A percentile compares a stretch with the other conserved stretches of the same genome.
Evolutionary conservation across 352 stramenopile genomes (phyloP).

Genomic region (Pythium plurisporium): DNA sequence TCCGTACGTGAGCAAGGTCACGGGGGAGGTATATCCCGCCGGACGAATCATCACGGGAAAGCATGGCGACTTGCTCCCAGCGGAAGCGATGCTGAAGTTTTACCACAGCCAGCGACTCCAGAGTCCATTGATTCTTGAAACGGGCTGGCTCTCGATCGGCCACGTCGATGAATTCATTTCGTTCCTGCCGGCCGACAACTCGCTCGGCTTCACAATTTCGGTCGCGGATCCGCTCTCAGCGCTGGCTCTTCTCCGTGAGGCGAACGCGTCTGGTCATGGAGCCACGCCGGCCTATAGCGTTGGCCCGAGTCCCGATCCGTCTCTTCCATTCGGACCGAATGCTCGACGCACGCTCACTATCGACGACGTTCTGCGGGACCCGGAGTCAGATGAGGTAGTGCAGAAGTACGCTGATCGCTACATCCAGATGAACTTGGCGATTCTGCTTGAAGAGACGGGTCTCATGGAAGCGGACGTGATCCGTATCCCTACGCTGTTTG

Average conservation of each 20-base stretch:
- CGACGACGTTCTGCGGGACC: conserved; percentile 1
- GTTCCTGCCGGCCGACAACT: conserved; percentile 14
- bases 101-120: conserved; percentile 12
- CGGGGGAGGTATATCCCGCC: neutral
- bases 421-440: conserved; percentile 7
- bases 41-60: conserved; percentile 15
- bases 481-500: conserved; percentile 6
- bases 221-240: neutral
- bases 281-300: neutral
- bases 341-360: conserved; percentile 1
- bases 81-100: conserved; percentile 3
- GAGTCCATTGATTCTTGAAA: conserved; percentile 6
- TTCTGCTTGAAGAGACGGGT: conserved; percentile 10
- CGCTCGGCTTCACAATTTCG: conserved; percentile 5
- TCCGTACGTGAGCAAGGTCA: conserved; percentile 6
- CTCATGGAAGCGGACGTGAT: conserved; percentile 8
- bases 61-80: conserved; percentile 6
- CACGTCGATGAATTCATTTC: conserved; percentile 17
- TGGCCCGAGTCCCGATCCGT: neutral
- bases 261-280: conserved; percentile 1
- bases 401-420: conserved; percentile 6
- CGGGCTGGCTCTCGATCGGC: conserved; percentile 12
- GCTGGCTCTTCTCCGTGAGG: neutral
- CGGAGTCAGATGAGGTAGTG: neutral
- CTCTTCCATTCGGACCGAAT: neutral